Conservation (phyloP, 495 filamentous ascomycete species). For the Annulohypoxylon moriforme region DNA sequence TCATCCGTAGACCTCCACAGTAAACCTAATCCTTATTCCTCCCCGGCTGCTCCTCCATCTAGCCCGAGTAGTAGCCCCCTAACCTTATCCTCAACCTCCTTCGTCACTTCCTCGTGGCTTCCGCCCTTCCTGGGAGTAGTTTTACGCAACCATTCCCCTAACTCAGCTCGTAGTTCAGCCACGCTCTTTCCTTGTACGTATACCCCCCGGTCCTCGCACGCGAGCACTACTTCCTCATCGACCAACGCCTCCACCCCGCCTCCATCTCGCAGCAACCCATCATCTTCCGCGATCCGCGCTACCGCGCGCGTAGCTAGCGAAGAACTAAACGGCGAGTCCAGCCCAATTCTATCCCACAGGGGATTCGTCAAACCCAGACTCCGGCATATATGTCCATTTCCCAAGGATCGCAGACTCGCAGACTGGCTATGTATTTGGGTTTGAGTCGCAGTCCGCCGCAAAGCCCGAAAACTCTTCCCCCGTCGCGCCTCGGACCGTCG, state of each 20-base stretch:
- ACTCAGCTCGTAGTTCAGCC: constrained; percentile 39
- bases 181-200: constrained; percentile 45
- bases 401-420: neutral
- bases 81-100: constrained; percentile 31
- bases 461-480: constrained; percentile 51
- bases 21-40: neutral
- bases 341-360: constrained; percentile 49
- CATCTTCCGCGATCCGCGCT: constrained; percentile 47
- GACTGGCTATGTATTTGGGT: no score
- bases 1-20: neutral
- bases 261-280: constrained; percentile 48
- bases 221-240: constrained; percentile 56
- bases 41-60: neutral
- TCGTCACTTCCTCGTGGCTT: neutral
- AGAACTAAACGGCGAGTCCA: constrained; percentile 35
- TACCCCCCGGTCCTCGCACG: constrained; percentile 58
- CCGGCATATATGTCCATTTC: constrained; percentile 51
- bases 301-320: constrained; percentile 40
- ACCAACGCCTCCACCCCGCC: constrained; percentile 53
- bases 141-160: constrained; percentile 52
- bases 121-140: constrained; percentile 29
- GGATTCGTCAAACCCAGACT: constrained; percentile 45
- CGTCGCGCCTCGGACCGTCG: constrained; percentile 61
- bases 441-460: constrained; percentile 27
- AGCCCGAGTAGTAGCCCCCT: constrained; percentile 27